Percentiles rank a stretch among this genome's conserved stretches.
phyloP scores from a whole-genome alignment of 306 rosid genomes.

The Acmispon strigosus region DNA sequence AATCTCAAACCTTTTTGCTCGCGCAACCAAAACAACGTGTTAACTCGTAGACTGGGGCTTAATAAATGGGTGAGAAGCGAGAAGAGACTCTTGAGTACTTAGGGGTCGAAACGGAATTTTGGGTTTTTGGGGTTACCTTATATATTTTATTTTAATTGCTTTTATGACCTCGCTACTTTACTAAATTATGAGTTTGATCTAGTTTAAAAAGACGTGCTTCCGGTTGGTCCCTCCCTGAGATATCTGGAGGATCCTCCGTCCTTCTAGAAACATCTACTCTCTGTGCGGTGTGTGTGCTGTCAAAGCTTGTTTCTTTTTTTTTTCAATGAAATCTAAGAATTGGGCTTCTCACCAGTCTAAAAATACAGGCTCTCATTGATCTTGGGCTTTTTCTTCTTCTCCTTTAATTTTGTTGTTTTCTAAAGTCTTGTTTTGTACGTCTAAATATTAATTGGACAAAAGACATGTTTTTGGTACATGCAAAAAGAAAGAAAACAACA shows the following conservation, averaged over 20 bases:
- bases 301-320: background rate
- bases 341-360: background rate
- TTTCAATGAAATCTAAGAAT: background rate
- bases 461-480: no score
- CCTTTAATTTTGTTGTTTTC: background rate
- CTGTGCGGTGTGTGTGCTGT: background rate
- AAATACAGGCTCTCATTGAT: background rate
- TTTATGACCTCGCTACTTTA: background rate
- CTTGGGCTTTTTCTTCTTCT: background rate
- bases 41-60: background rate
- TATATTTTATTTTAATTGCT: background rate
- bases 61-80: background rate
- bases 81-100: background rate
- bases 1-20: slow-evolving; percentile 18
- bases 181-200: background rate
- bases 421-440: no score
- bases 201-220: slow-evolving; percentile 1
- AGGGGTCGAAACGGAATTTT: slow-evolving; percentile 34
- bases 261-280: slow-evolving; percentile 57
- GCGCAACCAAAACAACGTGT: background rate
- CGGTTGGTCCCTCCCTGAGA: slow-evolving; percentile 31
- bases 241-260: slow-evolving; percentile 28
- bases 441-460: no score
- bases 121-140: background rate
- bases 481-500: no score